Percentiles rank a stretch among this genome's conserved stretches.
These are phyloP conservation scores for Sanguinoderma infundibulare DNA, from an alignment of 1,284 basidiomycete species.

Conservation along the genomic window DNA sequence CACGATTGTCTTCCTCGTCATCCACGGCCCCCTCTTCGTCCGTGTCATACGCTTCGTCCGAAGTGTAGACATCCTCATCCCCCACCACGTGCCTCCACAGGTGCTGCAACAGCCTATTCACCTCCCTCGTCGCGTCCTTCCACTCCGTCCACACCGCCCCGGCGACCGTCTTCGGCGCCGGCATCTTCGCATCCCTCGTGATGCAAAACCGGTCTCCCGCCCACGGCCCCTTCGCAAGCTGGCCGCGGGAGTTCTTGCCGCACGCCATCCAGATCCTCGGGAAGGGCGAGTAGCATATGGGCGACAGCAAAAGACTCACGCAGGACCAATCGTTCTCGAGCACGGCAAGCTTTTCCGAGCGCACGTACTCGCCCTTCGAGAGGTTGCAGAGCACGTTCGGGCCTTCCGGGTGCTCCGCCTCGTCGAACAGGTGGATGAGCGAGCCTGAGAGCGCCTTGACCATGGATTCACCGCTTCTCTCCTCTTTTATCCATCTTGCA, in stretches of 20 bases:
- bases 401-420: neutral
- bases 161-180: no score
- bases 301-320: neutral
- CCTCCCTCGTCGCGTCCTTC: slow-evolving; percentile 20
- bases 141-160: slow-evolving; percentile 9
- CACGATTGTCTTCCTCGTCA: no score
- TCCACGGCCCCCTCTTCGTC: no score
- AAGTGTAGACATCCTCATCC: no score
- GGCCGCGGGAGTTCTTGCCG: neutral
- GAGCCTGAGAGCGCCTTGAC: no score
- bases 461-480: no score
- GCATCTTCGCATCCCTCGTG: neutral
- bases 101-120: slow-evolving; percentile 6
- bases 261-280: neutral
- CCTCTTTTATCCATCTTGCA: no score
- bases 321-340: neutral
- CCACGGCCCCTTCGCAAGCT: neutral
- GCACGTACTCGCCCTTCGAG: slow-evolving; percentile 7
- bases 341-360: neutral
- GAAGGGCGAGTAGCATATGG: neutral
- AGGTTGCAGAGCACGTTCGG: slow-evolving; percentile 4
- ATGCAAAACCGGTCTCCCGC: slow-evolving; percentile 6
- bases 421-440: neutral
- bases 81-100: no score
- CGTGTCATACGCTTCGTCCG: no score